A percentile compares a stretch with the other conserved stretches of the same genome.
Evolutionary conservation across 202 grass and related monocot genomes (phyloP).

Genomic region (Zoysia matrella): DNA sequence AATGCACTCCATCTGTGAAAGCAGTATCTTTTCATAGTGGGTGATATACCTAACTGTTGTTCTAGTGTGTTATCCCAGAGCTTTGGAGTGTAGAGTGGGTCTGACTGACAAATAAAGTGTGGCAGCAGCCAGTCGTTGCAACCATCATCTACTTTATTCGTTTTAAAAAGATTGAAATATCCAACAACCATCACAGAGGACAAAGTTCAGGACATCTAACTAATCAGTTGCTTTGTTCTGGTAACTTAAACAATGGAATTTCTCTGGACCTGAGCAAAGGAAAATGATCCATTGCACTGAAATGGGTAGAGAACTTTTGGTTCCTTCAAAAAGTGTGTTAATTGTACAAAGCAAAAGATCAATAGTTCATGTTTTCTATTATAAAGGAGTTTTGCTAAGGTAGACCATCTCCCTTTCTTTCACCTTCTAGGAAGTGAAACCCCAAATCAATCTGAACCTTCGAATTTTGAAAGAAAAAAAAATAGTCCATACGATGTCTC

Average conservation of each 20-base stretch:
- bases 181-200: background rate
- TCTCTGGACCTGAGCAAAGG: background rate
- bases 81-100: conserved; percentile 32
- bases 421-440: no score
- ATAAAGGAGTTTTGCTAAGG: no score
- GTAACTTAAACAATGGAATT: conserved; percentile 4
- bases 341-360: conserved; percentile 5
- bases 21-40: conserved; percentile 21
- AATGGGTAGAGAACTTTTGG: conserved; percentile 7
- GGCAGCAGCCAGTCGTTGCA: conserved; percentile 2
- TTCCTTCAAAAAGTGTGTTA: conserved; percentile 13
- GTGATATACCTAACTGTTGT: background rate
- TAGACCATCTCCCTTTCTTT: no score
- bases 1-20: background rate
- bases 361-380: conserved; percentile 5
- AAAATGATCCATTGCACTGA: background rate
- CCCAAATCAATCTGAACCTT: no score
- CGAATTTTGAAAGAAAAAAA: no score
- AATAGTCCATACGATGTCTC: no score
- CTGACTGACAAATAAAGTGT: conserved; percentile 25
- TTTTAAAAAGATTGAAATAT: conserved; percentile 18
- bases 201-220: conserved; percentile 21
- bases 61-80: no score
- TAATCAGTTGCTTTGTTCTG: background rate
- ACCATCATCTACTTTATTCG: background rate